Percentiles rank a stretch among this genome's conserved stretches.
phyloP scores from a whole-genome alignment of 2,329 filamentous ascomycete species.

The Colletotrichum acutatum region DNA sequence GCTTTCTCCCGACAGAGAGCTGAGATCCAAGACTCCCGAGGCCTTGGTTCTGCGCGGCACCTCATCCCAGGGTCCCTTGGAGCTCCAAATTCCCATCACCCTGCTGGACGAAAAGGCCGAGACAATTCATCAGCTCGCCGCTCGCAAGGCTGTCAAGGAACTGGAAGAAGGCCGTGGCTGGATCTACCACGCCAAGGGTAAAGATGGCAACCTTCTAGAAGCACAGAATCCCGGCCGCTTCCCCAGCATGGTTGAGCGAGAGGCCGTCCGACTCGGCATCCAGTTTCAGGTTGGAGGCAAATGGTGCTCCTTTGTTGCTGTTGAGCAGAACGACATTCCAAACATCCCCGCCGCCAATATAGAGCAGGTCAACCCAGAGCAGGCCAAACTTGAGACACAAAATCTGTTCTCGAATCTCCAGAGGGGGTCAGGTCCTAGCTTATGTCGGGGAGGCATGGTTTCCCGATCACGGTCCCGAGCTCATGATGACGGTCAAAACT shows the following conservation, averaged over 20 bases:
- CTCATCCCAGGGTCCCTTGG: constrained; percentile 66
- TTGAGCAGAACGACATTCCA: constrained; percentile 54
- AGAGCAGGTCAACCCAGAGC: not conserved
- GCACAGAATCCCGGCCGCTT: constrained; percentile 62
- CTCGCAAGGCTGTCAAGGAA: constrained; percentile 74
- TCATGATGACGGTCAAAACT: no score
- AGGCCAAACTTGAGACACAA: not conserved
- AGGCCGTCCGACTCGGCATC: constrained; percentile 74
- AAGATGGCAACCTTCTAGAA: constrained; percentile 56
- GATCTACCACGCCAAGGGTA: constrained; percentile 64
- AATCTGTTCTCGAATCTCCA: not conserved
- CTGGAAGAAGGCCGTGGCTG: constrained; percentile 78
- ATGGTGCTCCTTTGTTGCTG: constrained; percentile 79
- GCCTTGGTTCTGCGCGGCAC: constrained; percentile 69
- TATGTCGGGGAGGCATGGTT: not conserved
- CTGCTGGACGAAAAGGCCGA: constrained; percentile 55
- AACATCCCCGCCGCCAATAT: not conserved
- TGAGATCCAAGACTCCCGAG: constrained; percentile 55
- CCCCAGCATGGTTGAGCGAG: constrained; percentile 69
- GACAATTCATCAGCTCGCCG: constrained; percentile 77
- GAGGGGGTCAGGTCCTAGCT: not conserved
- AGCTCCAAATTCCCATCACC: constrained; percentile 72
- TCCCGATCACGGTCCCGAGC: no score
- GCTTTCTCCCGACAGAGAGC: constrained; percentile 61
- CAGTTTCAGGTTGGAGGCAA: constrained; percentile 75